A percentile compares a stretch with the other conserved stretches of the same genome.
These are phyloP conservation scores for Saccharomyces pastorianus DNA, from an alignment of 1,139 yeast species.

Conservation along the genomic window DNA sequence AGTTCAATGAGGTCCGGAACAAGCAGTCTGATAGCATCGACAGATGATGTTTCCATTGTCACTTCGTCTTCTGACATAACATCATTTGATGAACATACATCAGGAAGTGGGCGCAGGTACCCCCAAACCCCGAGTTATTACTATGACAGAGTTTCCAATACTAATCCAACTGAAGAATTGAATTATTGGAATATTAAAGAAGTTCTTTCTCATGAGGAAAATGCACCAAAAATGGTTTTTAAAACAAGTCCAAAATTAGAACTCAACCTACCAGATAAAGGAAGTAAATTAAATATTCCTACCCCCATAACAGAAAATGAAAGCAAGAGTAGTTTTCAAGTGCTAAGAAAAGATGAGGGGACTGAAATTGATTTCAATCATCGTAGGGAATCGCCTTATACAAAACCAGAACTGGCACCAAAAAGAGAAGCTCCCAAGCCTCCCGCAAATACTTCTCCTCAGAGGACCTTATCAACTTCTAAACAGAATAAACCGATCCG, in stretches of 20 bases:
- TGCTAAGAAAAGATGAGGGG: slow-evolving; percentile 52
- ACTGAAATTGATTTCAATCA: slow-evolving; percentile 77
- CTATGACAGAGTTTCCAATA: slow-evolving; percentile 21
- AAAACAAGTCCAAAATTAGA: slow-evolving; percentile 7
- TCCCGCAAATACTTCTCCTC: slow-evolving; percentile 41
- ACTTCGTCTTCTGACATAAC: slow-evolving; percentile 29
- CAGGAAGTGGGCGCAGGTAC: slow-evolving; percentile 22
- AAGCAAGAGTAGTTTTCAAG: slow-evolving; percentile 40
- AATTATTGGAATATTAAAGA: slow-evolving; percentile 66
- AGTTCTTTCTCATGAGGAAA: slow-evolving; percentile 9
- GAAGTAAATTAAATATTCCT: not conserved
- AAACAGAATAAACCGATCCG: slow-evolving; percentile 8
- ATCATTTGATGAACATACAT: slow-evolving; percentile 26
- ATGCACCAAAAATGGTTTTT: slow-evolving; percentile 8
- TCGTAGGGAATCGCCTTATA: slow-evolving; percentile 68
- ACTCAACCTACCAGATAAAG: slow-evolving; percentile 2
- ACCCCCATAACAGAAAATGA: slow-evolving; percentile 7
- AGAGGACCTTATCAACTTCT: slow-evolving; percentile 13
- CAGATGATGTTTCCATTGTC: slow-evolving; percentile 25
- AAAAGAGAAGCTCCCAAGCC: slow-evolving; percentile 57
- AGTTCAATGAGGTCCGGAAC: slow-evolving; percentile 23
- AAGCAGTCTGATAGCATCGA: slow-evolving; percentile 20
- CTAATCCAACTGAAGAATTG: slow-evolving; percentile 32
- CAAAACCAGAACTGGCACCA: slow-evolving; percentile 44
- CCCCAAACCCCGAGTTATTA: slow-evolving; percentile 31